Conservation (phyloP, 1,139 yeast genomes). For the Entelexis paramagnoliae region DNA sequence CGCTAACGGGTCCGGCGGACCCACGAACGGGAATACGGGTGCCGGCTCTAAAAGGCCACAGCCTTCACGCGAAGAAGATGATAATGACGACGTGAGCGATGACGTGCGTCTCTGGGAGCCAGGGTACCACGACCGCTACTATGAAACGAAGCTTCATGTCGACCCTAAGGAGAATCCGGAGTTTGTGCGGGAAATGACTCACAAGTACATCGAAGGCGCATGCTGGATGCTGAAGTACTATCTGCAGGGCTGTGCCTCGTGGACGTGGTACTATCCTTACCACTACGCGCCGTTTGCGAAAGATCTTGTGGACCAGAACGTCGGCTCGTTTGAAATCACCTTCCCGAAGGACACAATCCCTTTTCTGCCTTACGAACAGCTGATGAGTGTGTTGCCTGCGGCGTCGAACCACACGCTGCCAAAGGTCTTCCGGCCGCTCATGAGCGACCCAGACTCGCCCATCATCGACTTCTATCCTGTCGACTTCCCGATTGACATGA, state of each 20-base stretch:
- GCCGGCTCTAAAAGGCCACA: constrained; percentile 4
- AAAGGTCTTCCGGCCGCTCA: constrained; percentile 65
- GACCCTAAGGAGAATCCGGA: constrained; percentile 47
- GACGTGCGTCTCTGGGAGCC: constrained; percentile 70
- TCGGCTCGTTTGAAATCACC: constrained; percentile 36
- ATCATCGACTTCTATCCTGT: constrained; percentile 85
- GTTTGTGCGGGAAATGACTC: constrained; percentile 52
- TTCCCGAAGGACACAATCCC: constrained; percentile 60
- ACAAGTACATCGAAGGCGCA: constrained; percentile 80
- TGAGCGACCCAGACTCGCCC: constrained; percentile 84
- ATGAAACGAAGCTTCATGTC: constrained; percentile 60
- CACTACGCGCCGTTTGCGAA: constrained; percentile 97
- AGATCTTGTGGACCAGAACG: constrained; percentile 56
- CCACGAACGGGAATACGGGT: constrained; percentile 15
- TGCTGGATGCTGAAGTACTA: constrained; percentile 91
- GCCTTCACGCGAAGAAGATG: constrained; percentile 25
- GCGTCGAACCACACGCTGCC: constrained; percentile 92
- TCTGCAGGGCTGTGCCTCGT: constrained; percentile 95
- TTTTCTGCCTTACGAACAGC: constrained; percentile 86
- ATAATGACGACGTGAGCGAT: constrained; percentile 34
- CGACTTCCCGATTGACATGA: constrained; percentile 81
- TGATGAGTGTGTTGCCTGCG: constrained; percentile 96
- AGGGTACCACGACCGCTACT: constrained; percentile 78
- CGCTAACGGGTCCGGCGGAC: constrained; percentile 38
- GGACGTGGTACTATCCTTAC: constrained; percentile 97